phyloP scores from a whole-genome alignment of 805 yeast species.

The Saccharomycopsis amapae region DNA sequence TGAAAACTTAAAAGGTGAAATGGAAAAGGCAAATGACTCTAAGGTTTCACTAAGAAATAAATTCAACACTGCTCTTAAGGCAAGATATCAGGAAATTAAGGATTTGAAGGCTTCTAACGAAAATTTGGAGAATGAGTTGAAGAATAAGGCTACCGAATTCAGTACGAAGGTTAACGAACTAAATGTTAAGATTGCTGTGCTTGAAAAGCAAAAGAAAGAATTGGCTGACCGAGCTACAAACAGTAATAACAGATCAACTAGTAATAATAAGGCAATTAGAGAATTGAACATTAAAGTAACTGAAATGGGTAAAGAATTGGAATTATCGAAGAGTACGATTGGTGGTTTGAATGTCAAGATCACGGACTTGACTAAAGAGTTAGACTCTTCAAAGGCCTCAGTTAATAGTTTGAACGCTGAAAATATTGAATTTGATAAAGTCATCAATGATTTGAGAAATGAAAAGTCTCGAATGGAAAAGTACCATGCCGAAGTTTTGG shows the following conservation, averaged over 20 bases:
- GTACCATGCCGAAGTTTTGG: constrained; percentile 19
- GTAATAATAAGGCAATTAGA: constrained; percentile 22
- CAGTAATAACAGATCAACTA: background rate
- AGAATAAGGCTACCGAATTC: constrained; percentile 16
- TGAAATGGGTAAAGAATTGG: constrained; percentile 5
- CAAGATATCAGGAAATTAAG: constrained; percentile 25
- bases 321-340: background rate
- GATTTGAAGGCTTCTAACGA: constrained; percentile 22
- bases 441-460: constrained; percentile 27
- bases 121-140: constrained; percentile 4
- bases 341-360: constrained; percentile 5
- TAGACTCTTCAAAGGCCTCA: constrained; percentile 28
- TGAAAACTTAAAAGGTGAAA: constrained; percentile 22
- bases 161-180: constrained; percentile 24
- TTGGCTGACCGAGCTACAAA: constrained; percentile 26
- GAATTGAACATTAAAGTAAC: constrained; percentile 17
- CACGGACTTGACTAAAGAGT: constrained; percentile 12
- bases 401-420: constrained; percentile 35
- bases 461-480: constrained; percentile 32
- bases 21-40: constrained; percentile 23
- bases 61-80: constrained; percentile 21
- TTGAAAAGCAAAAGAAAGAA: constrained; percentile 27
- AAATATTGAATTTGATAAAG: constrained; percentile 7
- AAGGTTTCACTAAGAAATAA: constrained; percentile 25
- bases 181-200: constrained; percentile 19